Evolutionary conservation across 768 basidiomycete species (phyloP), one percentile per base, ranked within the genome.

Genomic region (Dentipellis fragilis): DNA sequence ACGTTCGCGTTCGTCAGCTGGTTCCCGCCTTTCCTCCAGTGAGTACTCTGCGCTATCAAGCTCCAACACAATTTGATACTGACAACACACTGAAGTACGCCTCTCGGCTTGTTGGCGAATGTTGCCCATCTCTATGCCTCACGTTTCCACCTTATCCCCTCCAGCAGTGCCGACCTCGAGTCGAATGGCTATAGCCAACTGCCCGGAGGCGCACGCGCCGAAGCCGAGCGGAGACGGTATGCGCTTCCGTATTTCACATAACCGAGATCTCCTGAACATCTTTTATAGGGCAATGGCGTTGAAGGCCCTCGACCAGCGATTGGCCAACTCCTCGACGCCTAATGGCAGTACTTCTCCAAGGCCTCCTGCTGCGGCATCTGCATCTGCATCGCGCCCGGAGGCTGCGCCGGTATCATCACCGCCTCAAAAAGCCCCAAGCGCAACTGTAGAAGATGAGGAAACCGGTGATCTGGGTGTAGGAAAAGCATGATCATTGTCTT

Each of bases 11-110:
- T 99, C 64, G 76, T 92, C 16, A 85, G 85, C 56, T 99, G 94
- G 93, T 99, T 99, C 79, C 96, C 96, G 58, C 93, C 94, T 14
- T 83, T 94, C 67, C 70, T 93, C 60, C 90, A 96, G 95, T 97
- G 61, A 48, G 61, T 48, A 3, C n/a, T 23, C 53, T n/a, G 12
- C 40, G 42, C 19, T 45, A 17, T 3, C 16, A 14, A 45, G n/a
- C 7, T 45, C n/a, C 14, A 45, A 29, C 29, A 16, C 42, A 45
- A 2, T 12, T 42, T 10, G 19, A 17, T 35, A 19, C 35, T 49
- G 8, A 53, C 42, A 22, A n/a, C 9, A 17, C 14, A n/a, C 17
- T 34, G 37, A 56, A 95, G 93, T 63, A 80, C 79, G 57, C 90
- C 87, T 42, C 73, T 97, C 54, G 78, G 81, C 21, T 60, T 78